phyloP scores from a whole-genome alignment of 805 yeast genomes.

The Ogataea methylovora region DNA sequence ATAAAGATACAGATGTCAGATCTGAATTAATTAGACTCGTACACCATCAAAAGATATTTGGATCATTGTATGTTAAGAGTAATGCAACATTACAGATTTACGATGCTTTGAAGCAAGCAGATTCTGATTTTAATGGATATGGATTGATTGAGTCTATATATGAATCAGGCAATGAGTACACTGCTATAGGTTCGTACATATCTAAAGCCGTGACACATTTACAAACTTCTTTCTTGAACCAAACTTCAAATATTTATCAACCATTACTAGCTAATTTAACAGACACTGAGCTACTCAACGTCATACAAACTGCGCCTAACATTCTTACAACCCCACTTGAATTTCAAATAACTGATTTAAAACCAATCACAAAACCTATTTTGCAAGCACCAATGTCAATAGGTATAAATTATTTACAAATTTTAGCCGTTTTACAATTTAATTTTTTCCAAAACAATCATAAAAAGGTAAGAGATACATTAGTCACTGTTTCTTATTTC shows the following conservation, averaged over 20 bases:
- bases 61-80: slow-evolving; percentile 42
- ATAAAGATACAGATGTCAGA: slow-evolving; percentile 14
- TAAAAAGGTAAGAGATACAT: slow-evolving; percentile 33
- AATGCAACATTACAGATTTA: slow-evolving; percentile 39
- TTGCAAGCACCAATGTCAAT: slow-evolving; percentile 60
- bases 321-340: slow-evolving; percentile 7
- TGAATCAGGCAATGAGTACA: slow-evolving; percentile 56
- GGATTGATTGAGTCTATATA: slow-evolving; percentile 36
- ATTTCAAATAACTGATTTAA: slow-evolving; percentile 36
- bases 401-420: slow-evolving; percentile 60
- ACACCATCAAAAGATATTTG: slow-evolving; percentile 53
- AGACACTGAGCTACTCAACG: slow-evolving; percentile 1
- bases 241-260: slow-evolving; percentile 7
- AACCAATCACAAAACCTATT: slow-evolving; percentile 40
- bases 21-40: slow-evolving; percentile 35
- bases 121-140: slow-evolving; percentile 12
- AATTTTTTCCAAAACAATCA: slow-evolving; percentile 50
- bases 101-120: slow-evolving; percentile 27
- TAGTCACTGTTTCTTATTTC: slow-evolving; percentile 39
- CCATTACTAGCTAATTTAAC: slow-evolving; percentile 4
- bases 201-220: slow-evolving; percentile 30
- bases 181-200: slow-evolving; percentile 35
- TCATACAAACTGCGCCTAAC: background rate
- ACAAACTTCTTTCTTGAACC: slow-evolving; percentile 19
- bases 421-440: slow-evolving; percentile 62